Base-by-base conservation (phyloP, 2,329 filamentous ascomycete genomes). In the Xylariaceae sp. region DNA sequence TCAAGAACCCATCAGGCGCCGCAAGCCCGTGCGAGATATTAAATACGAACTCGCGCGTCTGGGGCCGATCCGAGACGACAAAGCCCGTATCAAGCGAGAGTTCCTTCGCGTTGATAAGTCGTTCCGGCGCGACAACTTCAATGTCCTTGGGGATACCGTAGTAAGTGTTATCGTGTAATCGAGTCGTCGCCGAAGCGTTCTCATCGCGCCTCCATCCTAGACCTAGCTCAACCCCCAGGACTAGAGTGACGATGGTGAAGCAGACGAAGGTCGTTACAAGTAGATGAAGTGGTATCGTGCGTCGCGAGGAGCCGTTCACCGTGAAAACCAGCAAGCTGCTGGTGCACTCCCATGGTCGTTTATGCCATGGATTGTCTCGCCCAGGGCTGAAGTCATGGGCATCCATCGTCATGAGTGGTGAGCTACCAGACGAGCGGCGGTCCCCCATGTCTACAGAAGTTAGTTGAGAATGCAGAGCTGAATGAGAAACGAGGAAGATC, bases 1-100 rank as follows among this genome's bases (percentile, higher is more conserved):
- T 75, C 34, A 56, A 60, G 54, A 74, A 69, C 8, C 73, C 74
- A 60, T 76, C 74, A 2, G 73, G 73, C 2, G 69, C 66, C 0
- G 70, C 73, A 17, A 67, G 63, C 11, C 63, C 69, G 48, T 71
- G 68, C 11, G 69, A 64, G 47, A 75, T 67, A 63, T 74, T 69
- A 63, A 75, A 73, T 7, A 65, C 62, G 54, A 69, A 75, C 34
- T 74, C 69, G 30, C 73, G 68, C 3, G 68, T 58, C 2, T 18
- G 58, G 1, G 68, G 49, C 34, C 53, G 37, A 2, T 44, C 44
- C 2, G 59, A 57, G 6, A 56, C 35, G 3, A 51, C 13, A 18
- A 75, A 73, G 10, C 49, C 65, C 0, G 67, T 72, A 2, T 64
- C 51, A 10, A 73, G 68, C 35, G 67, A 64, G 4, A 73, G 68